These are phyloP conservation scores for Breviolum minutum DNA, from an alignment of 73 alveolate genomes.

Conservation along the genomic window DNA sequence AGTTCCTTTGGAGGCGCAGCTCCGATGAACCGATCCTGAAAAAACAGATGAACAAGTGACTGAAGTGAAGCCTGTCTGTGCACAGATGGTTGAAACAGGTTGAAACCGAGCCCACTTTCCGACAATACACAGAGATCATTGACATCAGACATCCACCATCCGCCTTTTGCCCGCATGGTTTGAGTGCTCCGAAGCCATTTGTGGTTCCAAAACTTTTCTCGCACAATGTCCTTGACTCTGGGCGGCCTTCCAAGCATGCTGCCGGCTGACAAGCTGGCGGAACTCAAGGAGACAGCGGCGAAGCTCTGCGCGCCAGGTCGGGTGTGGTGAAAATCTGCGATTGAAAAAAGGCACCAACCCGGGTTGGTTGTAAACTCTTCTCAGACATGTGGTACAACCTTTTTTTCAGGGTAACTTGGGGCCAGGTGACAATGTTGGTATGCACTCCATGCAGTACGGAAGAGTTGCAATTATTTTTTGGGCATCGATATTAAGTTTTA, in stretches of 20 bases:
- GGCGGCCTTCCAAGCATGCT: conserved; percentile 65
- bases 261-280: conserved; percentile 93
- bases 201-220: background rate
- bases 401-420: background rate
- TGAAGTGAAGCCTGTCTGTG: conserved; percentile 5
- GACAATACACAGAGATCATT: too few relatives aligned
- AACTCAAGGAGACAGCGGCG: conserved; percentile 97
- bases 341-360: background rate
- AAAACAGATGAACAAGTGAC: background rate
- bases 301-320: conserved; percentile 97
- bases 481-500: background rate
- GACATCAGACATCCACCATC: background rate
- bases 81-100: too few relatives aligned
- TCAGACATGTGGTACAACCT: background rate
- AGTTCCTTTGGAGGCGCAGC: background rate
- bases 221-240: conserved; percentile 13
- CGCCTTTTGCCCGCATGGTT: background rate
- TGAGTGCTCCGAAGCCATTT: background rate
- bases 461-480: conserved; percentile 12
- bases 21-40: background rate
- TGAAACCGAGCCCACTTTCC: too few relatives aligned
- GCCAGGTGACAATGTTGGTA: conserved; percentile 18
- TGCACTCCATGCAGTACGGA: background rate
- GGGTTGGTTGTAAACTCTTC: background rate
- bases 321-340: background rate